phyloP scores from a whole-genome alignment of 345 rosid genomes.

The Balakata baccata region DNA sequence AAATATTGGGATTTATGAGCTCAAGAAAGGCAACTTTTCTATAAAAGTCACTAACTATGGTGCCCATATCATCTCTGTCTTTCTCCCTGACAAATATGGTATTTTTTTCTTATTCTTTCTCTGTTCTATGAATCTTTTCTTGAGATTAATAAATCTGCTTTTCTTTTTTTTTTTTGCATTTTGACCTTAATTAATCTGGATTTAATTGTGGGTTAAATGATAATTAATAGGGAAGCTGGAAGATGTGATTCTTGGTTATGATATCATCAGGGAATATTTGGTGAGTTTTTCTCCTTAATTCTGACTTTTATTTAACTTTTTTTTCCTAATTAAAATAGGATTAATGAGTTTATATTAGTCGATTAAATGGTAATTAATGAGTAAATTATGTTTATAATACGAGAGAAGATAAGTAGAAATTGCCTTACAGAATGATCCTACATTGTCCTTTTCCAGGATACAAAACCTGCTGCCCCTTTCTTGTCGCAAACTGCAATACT shows the following conservation, averaged over 20 bases:
- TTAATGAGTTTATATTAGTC: neutral
- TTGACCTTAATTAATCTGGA: neutral
- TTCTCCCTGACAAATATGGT: slow-evolving; percentile 84
- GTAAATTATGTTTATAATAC: neutral
- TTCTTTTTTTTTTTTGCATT: neutral
- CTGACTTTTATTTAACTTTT: neutral
- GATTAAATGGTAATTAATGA: too few species aligned
- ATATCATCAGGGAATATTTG: slow-evolving; percentile 54
- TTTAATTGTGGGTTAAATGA: slow-evolving; percentile 3
- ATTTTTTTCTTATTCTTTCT: neutral
- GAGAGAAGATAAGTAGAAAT: too few species aligned
- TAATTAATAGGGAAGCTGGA: slow-evolving; percentile 55
- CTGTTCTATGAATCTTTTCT: neutral
- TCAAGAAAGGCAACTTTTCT: slow-evolving; percentile 62
- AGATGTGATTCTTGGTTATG: slow-evolving; percentile 79
- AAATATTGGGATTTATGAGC: slow-evolving; percentile 53
- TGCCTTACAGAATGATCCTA: too few species aligned
- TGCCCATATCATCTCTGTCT: slow-evolving; percentile 64
- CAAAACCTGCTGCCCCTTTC: too few species aligned
- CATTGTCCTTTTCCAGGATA: too few species aligned
- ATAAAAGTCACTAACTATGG: slow-evolving; percentile 81
- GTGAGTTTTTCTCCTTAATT: slow-evolving; percentile 27
- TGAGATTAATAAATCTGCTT: neutral
- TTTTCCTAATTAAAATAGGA: too few species aligned
- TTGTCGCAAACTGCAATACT: too few species aligned